These are phyloP conservation scores for Musa balbisiana DNA, from an alignment of 202 grass and related monocot genomes.

Conservation along the genomic window DNA sequence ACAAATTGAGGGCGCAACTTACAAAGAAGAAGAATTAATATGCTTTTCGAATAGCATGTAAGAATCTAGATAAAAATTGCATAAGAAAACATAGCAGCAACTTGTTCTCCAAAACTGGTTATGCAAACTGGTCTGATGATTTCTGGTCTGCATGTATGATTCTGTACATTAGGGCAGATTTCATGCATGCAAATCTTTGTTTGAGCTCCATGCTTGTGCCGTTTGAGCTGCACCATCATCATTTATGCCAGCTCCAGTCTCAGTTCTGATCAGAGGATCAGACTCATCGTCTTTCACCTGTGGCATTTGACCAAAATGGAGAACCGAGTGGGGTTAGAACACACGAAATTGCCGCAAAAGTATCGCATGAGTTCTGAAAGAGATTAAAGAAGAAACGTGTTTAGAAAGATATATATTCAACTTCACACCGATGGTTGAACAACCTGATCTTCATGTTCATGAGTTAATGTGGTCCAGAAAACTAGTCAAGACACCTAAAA, in stretches of 20 bases:
- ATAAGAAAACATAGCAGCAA: too few relatives aligned
- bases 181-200: constrained; percentile 34
- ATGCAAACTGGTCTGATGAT: too few relatives aligned
- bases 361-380: background rate
- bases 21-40: too few relatives aligned
- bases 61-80: too few relatives aligned
- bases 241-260: constrained; percentile 26
- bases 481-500: too few relatives aligned
- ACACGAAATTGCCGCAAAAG: background rate
- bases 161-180: background rate
- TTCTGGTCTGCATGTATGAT: background rate
- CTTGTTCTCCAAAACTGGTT: too few relatives aligned
- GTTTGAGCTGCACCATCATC: constrained; percentile 24
- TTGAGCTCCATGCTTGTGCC: constrained; percentile 28
- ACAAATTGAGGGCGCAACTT: too few relatives aligned
- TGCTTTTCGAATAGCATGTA: too few relatives aligned
- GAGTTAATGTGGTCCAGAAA: too few relatives aligned
- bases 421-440: background rate
- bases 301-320: background rate
- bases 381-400: background rate
- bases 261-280: constrained; percentile 51
- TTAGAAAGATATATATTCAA: background rate
- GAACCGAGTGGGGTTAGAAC: background rate
- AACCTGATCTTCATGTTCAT: too few relatives aligned
- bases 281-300: constrained; percentile 65